phyloP scores from a whole-genome alignment of 169 alveolate genomes.

The Cyclospora cayetanensis region DNA sequence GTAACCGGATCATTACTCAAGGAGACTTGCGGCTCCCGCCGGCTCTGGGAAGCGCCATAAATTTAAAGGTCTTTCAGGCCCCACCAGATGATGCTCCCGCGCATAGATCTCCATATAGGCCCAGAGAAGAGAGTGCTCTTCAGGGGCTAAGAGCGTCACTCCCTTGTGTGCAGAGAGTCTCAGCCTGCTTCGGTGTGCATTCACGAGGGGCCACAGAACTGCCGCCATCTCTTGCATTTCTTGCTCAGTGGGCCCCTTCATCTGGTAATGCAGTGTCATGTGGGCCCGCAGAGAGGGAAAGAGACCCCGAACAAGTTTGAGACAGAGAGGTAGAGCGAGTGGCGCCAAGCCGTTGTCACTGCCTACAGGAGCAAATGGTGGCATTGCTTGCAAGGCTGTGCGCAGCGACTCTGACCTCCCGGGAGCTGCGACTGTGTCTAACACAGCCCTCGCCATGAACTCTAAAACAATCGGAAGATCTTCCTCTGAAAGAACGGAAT shows the following conservation, averaged over 20 bases:
- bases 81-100: not conserved
- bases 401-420: not conserved
- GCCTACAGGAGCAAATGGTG: no score
- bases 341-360: not conserved
- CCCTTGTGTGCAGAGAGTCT: not conserved
- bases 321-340: not conserved
- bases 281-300: slow-evolving; percentile 1
- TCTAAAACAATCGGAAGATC: not conserved
- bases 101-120: not conserved
- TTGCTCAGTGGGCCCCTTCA: not conserved
- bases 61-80: not conserved
- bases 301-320: not conserved
- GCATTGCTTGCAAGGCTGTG: no score
- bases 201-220: not conserved
- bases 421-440: not conserved
- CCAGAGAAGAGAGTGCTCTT: not conserved
- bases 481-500: not conserved
- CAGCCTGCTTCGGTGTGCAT: not conserved
- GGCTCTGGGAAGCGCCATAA: slow-evolving; percentile 1
- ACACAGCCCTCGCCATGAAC: not conserved
- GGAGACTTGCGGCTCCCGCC: not conserved
- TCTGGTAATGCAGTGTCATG: not conserved
- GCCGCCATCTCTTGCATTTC: not conserved
- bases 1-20: not conserved
- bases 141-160: not conserved